Evolutionary conservation across 2,329 filamentous ascomycete genomes (phyloP).

Genomic region (Pyrenophora seminiperda): DNA sequence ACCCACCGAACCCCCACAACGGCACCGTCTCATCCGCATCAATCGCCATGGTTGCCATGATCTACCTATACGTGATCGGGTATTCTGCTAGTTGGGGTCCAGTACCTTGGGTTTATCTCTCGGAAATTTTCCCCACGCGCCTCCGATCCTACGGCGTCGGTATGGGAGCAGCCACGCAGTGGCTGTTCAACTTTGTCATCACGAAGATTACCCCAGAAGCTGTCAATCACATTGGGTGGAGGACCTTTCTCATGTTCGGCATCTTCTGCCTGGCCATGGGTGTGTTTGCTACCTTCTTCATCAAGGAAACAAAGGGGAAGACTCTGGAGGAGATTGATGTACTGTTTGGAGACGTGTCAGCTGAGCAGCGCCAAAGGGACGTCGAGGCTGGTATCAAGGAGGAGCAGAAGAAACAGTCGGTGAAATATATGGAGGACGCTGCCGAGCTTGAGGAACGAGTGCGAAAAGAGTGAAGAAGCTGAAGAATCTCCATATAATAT

Average conservation of each 20-base stretch:
- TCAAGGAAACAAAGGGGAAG: conserved; percentile 53
- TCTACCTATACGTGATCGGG: conserved; percentile 74
- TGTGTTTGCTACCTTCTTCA: conserved; percentile 54
- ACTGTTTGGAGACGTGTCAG: conserved; percentile 45
- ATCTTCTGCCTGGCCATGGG: conserved; percentile 52
- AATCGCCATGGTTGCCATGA: conserved; percentile 70
- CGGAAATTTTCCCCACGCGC: conserved; percentile 75
- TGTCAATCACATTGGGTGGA: conserved; percentile 57
- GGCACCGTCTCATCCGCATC: conserved; percentile 54
- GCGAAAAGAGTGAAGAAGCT: conserved; percentile 1
- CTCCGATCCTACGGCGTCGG: conserved; percentile 70
- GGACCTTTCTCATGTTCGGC: conserved; percentile 56
- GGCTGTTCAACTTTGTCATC: conserved; percentile 75
- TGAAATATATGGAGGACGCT: conserved; percentile 6
- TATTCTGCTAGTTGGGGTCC: conserved; percentile 75
- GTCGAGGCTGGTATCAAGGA: conserved; percentile 9
- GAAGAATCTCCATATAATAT: too few relatives aligned
- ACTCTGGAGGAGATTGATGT: conserved; percentile 56
- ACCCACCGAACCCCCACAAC: conserved; percentile 34
- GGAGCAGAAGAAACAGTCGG: conserved; percentile 8
- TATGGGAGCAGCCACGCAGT: conserved; percentile 72
- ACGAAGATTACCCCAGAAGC: conserved; percentile 66
- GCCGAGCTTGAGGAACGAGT: conserved; percentile 1
- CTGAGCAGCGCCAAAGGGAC: conserved; percentile 7
- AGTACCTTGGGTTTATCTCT: conserved; percentile 75